Conservation (phyloP, 2,329 filamentous ascomycete species). For the Mycosphaerella sp. region DNA sequence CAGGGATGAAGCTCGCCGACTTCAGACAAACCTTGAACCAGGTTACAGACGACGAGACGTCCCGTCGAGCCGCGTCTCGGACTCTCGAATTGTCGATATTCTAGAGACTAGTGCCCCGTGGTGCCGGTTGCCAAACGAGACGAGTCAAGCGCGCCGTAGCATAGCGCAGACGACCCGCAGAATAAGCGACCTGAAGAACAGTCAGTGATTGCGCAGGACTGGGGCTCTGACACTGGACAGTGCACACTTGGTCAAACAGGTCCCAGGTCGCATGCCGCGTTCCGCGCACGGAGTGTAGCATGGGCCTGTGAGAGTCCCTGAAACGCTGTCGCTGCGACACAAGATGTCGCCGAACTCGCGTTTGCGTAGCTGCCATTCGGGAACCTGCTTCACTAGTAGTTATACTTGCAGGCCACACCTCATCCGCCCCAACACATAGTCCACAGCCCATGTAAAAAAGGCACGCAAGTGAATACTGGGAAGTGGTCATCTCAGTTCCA, state of each 20-base stretch:
- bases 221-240: too few relatives aligned
- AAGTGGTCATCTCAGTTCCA: conserved; percentile 6
- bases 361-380: conserved; percentile 7
- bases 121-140: neutral
- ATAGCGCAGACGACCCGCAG: neutral
- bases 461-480: neutral
- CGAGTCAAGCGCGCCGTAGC: neutral
- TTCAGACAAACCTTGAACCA: neutral
- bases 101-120: too few relatives aligned
- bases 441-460: conserved; percentile 2
- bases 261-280: neutral
- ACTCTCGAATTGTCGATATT: too few relatives aligned
- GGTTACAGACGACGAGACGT: neutral
- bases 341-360: conserved; percentile 11
- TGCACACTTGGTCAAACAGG: conserved; percentile 12
- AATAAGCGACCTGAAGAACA: too few relatives aligned
- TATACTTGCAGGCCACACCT: neutral
- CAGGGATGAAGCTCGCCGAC: neutral
- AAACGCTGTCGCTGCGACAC: neutral
- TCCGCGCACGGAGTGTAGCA: conserved; percentile 1
- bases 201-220: too few relatives aligned
- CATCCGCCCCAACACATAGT: conserved; percentile 6
- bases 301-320: neutral
- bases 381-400: neutral
- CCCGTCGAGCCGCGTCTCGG: too few relatives aligned